Evolutionary conservation across 2,329 filamentous ascomycete species (phyloP).

Genomic region (Sporothrix brasiliensis): DNA sequence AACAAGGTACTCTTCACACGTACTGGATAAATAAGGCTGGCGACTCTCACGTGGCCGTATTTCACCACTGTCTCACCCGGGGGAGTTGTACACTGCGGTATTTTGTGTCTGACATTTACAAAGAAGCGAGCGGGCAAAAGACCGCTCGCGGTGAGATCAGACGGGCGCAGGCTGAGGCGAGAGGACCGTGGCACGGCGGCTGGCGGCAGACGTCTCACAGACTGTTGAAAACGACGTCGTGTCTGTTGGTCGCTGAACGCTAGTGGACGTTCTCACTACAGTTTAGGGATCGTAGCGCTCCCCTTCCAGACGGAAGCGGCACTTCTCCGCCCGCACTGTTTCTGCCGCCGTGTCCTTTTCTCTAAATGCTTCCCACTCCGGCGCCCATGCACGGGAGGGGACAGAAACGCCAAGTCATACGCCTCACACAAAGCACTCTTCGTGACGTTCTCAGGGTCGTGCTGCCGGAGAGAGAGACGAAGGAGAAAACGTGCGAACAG

Average conservation of each 20-base stretch:
- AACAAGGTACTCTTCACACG: too few species aligned
- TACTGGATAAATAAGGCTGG: conserved; percentile 7
- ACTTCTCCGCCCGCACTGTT: background rate
- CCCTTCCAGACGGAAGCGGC: conserved; percentile 18
- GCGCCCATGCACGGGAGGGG: background rate
- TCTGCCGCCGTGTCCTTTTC: conserved; percentile 3
- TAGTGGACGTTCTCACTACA: background rate
- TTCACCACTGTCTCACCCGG: too few species aligned
- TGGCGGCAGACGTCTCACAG: background rate
- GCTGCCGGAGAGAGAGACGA: conserved; percentile 7
- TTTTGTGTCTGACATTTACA: background rate
- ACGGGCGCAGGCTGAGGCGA: conserved; percentile 3
- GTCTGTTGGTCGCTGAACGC: background rate
- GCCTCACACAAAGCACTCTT: background rate
- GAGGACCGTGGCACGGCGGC: background rate
- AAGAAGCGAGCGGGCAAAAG: background rate
- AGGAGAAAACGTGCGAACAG: background rate
- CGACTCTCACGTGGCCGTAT: background rate
- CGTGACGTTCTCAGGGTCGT: conserved; percentile 6
- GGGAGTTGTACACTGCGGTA: too few species aligned
- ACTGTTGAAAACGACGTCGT: background rate
- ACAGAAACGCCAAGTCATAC: conserved; percentile 3
- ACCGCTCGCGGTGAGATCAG: background rate
- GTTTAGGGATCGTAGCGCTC: background rate
- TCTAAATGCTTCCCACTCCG: background rate